Conservation (phyloP, 1,284 basidiomycete genomes). For the Rhodotorula glutinis region DNA sequence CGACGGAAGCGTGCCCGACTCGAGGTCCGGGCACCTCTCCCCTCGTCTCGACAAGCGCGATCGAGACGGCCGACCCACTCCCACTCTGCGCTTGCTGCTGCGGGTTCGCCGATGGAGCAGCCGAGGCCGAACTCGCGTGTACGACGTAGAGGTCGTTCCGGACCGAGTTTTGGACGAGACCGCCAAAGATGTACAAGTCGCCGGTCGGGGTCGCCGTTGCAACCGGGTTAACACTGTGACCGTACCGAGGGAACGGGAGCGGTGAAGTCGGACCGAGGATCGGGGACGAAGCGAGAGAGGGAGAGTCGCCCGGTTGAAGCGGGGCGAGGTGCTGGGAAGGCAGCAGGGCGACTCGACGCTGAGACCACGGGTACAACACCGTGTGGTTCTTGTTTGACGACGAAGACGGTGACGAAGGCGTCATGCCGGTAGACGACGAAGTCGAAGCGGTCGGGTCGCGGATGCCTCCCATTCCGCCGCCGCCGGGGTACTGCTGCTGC, state of each 20-base stretch:
- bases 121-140: conserved; percentile 55
- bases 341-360: conserved; percentile 37
- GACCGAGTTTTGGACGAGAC: conserved; percentile 85
- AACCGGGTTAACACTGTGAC: conserved; percentile 86
- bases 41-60: conserved; percentile 61
- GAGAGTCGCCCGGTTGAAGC: conserved; percentile 7
- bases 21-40: conserved; percentile 86
- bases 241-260: conserved; percentile 91
- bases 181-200: conserved; percentile 95
- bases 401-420: neutral
- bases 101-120: neutral
- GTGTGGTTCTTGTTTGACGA: conserved; percentile 20
- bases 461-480: neutral
- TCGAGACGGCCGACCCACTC: conserved; percentile 32
- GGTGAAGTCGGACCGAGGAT: conserved; percentile 44
- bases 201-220: conserved; percentile 64
- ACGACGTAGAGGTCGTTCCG: conserved; percentile 93
- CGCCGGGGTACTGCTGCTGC: neutral
- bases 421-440: neutral
- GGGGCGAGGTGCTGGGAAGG: conserved; percentile 40
- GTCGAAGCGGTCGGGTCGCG: neutral
- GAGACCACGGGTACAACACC: conserved; percentile 44
- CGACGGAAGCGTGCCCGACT: conserved; percentile 92
- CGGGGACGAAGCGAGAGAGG: conserved; percentile 9
- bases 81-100: neutral